Base-by-base conservation (phyloP, 305 asterid species). In the Caryopteris hybrid region DNA sequence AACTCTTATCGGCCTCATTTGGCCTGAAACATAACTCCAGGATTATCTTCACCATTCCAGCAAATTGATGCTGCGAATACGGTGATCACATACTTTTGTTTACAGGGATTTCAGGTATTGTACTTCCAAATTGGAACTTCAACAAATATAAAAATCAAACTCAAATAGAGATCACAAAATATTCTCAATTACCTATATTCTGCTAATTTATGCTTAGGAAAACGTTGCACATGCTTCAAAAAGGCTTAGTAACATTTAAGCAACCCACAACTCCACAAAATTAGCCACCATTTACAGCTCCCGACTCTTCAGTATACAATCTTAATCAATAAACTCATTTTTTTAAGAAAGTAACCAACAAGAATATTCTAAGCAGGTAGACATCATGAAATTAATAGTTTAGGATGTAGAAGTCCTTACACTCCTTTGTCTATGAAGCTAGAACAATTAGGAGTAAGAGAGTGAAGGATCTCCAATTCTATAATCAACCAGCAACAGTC, bases 1-100 rank as follows among this genome's bases (percentile, higher is more conserved):
- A 61, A 25, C 66, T 52, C 22, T 46, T 43, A 33, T 51, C 43
- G 64, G 62, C 57, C 13, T 31, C 36, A 34, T 42, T 39, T 45
- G 21, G 71, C 60, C 18, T 16, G 6, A 23, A 23, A 21, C 31
- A 22, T 33, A 54, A 52, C 21, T 29, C 34, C 50, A 34, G 29
- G 18, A 38, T 25, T 48, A 48, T 53, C 46, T 48, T 21, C 61
- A 38, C 25, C 31, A 8, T 27, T 51, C 54, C 29, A 17, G 29
- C 31, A 52, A 58, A 23, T 38, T 50, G 31, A 34, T 42, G 65
- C 12, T 63, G 60, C 25, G 65, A 51, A 69, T 31, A 62, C 14
- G 25, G 61, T 47, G 29, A 45, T 36, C 51, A 29, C n/a, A 41
- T 68, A 59, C 8, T 29, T 48, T 22, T 43, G 12, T 67, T 67